phyloP scores from a whole-genome alignment of 148 eudicot species.

The Limonium bicolor region DNA sequence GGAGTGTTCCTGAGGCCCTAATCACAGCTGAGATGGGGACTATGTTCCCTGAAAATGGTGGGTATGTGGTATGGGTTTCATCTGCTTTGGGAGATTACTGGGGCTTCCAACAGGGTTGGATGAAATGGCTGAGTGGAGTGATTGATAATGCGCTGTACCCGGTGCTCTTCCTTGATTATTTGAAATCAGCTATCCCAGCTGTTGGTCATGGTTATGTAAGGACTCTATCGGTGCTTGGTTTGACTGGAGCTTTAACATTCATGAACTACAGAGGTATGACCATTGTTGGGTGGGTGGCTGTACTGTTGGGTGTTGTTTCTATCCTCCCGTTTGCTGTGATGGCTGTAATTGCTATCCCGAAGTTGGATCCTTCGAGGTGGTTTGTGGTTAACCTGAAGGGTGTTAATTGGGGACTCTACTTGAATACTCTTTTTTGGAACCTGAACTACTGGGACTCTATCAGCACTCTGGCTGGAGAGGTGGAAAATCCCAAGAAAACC shows the following conservation, averaged over 20 bases:
- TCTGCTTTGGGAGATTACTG: constrained; percentile 24
- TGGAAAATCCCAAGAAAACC: constrained; percentile 5
- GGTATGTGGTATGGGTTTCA: constrained; percentile 29
- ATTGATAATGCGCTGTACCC: constrained; percentile 9
- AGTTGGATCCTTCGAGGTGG: constrained; percentile 7
- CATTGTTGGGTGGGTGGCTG: constrained; percentile 10
- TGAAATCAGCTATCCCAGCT: constrained; percentile 5
- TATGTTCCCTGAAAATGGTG: constrained; percentile 28
- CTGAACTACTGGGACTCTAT: constrained; percentile 7
- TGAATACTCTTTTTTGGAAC: constrained; percentile 8
- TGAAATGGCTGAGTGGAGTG: constrained; percentile 24
- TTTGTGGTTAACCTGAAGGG: background rate
- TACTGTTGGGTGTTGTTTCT: background rate
- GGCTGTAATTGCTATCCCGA: constrained; percentile 1
- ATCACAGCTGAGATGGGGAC: constrained; percentile 29
- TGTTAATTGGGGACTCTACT: constrained; percentile 4
- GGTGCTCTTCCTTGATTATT: constrained; percentile 3
- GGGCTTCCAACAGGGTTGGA: constrained; percentile 31
- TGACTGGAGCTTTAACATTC: constrained; percentile 3
- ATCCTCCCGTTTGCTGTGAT: constrained; percentile 5
- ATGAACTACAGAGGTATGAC: constrained; percentile 6
- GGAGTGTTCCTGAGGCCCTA: constrained; percentile 24
- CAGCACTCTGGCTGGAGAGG: constrained; percentile 5
- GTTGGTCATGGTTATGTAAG: constrained; percentile 1
- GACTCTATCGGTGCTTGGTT: background rate